Evolutionary conservation across 257 asterid species (phyloP), one percentile per base, ranked within the genome.

Genomic region (Solanum chiquidenum): DNA sequence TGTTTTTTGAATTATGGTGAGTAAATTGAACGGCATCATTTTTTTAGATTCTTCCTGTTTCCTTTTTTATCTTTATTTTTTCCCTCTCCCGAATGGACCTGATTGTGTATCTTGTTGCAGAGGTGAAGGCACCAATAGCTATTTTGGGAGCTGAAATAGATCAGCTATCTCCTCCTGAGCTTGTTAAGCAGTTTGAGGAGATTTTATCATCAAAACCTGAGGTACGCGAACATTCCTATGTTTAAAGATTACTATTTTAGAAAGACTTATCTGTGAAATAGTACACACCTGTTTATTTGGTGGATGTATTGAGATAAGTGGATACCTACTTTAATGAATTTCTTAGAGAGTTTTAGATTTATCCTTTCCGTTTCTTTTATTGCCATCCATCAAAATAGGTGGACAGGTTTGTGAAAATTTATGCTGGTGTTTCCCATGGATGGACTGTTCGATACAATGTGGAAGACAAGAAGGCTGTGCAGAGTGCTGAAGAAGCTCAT

Each of bases 131-230:
- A 27, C 95, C 96, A 35, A 74, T 92, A 83, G 91, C 96, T 85
- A 90, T 94, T 85, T 86, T 94, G 83, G 98, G 95, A 88, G 98
- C 95, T 21, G 95, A 93, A 91, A 42, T 84, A 11, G 98, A 93
- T 89, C 29, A 88, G 0, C 7, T 55, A 69, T 83, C 94, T 82
- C 94, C 95, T 31, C 96, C 94, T 3, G 91, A 91, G 90, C 93
- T 94, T 52, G 58, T 92, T 35, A 93, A 91, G 76, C 83, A 91
- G 88, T 94, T 91, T 49, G 94, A 91, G 90, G 93, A 91, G 88
- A 89, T 92, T 68, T 87, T 94, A 75, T 86, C 90, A 29, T 85
- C 91, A 5, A 94, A 92, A 83, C 55, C 94, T 49, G 94, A 91
- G 96, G 96, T 94, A 90, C 37, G 12, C 2, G 40, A 20, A 29